phyloP scores from a whole-genome alignment of 75 land plant genomes.

The Chamaecyparis obtusa region DNA sequence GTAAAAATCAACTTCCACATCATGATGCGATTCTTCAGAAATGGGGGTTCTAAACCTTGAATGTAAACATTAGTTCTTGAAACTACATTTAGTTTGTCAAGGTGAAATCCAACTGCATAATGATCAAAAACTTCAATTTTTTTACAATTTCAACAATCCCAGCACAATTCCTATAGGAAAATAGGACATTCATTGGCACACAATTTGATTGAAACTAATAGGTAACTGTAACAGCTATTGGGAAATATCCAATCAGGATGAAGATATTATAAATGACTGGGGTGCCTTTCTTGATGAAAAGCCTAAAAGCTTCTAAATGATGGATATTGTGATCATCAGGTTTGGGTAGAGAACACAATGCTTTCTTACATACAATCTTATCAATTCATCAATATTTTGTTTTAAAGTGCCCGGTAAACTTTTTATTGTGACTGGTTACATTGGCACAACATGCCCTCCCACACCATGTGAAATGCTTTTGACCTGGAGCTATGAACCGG shows the following conservation, averaged over 20 bases:
- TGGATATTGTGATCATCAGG: neutral
- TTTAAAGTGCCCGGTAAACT: too few relatives aligned
- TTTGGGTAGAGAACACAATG: neutral
- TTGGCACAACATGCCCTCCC: too few relatives aligned
- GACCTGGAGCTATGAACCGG: too few relatives aligned
- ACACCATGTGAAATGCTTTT: too few relatives aligned
- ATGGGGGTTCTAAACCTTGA: neutral
- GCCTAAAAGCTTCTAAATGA: neutral
- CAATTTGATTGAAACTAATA: too few relatives aligned
- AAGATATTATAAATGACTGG: neutral
- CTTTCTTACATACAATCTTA: neutral
- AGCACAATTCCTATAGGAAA: neutral
- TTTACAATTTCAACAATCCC: neutral
- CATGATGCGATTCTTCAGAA: neutral
- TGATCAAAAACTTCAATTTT: neutral
- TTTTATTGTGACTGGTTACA: too few relatives aligned
- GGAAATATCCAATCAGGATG: neutral
- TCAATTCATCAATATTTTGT: neutral
- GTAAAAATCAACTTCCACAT: neutral
- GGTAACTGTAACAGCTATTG: too few relatives aligned
- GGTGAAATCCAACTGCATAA: neutral
- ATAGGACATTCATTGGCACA: neutral
- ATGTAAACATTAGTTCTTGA: neutral
- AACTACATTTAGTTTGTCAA: neutral
- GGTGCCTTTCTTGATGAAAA: neutral